Conservation (phyloP, 2,329 filamentous ascomycete species). For the Colletotrichum tropicicola region DNA sequence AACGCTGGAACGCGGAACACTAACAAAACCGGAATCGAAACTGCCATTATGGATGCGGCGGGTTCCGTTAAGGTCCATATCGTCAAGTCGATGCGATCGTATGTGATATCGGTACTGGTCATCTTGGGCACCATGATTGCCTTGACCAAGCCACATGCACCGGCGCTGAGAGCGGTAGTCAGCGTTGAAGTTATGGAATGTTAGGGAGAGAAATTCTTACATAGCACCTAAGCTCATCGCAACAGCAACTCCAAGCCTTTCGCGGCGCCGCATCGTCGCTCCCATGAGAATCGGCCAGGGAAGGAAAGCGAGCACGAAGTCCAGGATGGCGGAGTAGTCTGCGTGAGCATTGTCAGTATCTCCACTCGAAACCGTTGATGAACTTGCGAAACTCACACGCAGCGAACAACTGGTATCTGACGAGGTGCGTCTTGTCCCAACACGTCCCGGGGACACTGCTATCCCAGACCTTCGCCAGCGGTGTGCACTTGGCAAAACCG, state of each 20-base stretch:
- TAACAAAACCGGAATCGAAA: slow-evolving; percentile 44
- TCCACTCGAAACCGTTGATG: too few relatives aligned
- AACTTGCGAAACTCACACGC: slow-evolving; percentile 35
- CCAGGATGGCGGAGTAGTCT: slow-evolving; percentile 45
- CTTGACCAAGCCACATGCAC: slow-evolving; percentile 43
- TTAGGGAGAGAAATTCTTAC: slow-evolving; percentile 33
- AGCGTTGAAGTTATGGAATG: not conserved
- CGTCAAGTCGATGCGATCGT: slow-evolving; percentile 43
- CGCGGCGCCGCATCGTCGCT: slow-evolving; percentile 41
- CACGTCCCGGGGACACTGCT: slow-evolving; percentile 37
- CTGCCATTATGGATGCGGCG: slow-evolving; percentile 46
- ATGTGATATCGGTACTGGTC: slow-evolving; percentile 43
- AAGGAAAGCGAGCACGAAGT: slow-evolving; percentile 43
- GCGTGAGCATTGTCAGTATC: not conserved
- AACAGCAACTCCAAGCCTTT: slow-evolving; percentile 43
- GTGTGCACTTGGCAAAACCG: slow-evolving; percentile 42
- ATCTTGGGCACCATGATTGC: slow-evolving; percentile 41
- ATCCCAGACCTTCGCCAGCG: slow-evolving; percentile 38
- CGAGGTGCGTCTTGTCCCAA: slow-evolving; percentile 38
- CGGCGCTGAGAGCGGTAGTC: slow-evolving; percentile 36
- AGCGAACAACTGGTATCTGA: slow-evolving; percentile 41
- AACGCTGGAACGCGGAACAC: not conserved
- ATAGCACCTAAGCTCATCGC: slow-evolving; percentile 46
- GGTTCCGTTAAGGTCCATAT: slow-evolving; percentile 47
- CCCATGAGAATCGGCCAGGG: slow-evolving; percentile 45